phyloP scores from a whole-genome alignment of 805 yeast species.

The Zygosaccharomyces bailii region DNA sequence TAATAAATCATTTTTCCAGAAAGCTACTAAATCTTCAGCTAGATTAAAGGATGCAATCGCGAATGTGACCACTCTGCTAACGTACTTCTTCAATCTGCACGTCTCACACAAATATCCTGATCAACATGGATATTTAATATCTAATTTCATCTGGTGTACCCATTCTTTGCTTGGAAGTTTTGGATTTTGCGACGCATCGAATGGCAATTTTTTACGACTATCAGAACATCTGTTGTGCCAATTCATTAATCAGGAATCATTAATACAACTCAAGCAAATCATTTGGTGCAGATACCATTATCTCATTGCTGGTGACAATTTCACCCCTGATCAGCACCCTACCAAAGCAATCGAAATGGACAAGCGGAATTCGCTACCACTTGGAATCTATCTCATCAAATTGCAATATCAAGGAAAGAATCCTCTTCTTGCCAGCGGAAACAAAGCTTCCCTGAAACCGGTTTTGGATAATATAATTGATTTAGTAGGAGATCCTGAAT shows the following conservation, averaged over 20 bases:
- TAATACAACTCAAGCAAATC: slow-evolving; percentile 70
- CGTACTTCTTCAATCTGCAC: slow-evolving; percentile 14
- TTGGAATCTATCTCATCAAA: slow-evolving; percentile 36
- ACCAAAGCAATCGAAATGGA: slow-evolving; percentile 42
- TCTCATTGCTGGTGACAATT: slow-evolving; percentile 53
- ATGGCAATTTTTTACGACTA: slow-evolving; percentile 59
- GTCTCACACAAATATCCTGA: not conserved
- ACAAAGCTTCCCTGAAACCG: slow-evolving; percentile 62
- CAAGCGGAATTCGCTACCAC: slow-evolving; percentile 27
- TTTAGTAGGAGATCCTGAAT: slow-evolving; percentile 62
- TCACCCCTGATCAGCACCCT: slow-evolving; percentile 65
- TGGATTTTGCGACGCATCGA: slow-evolving; percentile 61
- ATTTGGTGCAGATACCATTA: slow-evolving; percentile 77
- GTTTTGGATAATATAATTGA: slow-evolving; percentile 70
- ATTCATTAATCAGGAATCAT: slow-evolving; percentile 46
- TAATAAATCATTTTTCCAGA: slow-evolving; percentile 41
- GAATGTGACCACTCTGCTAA: slow-evolving; percentile 26
- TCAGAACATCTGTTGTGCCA: slow-evolving; percentile 52
- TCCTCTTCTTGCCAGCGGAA: slow-evolving; percentile 56
- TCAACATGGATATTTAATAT: slow-evolving; percentile 10
- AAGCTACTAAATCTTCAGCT: slow-evolving; percentile 43
- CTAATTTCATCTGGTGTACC: slow-evolving; percentile 47
- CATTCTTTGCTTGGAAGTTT: slow-evolving; percentile 74
- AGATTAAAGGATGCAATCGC: slow-evolving; percentile 46
- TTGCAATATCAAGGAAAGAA: slow-evolving; percentile 47